These are phyloP conservation scores for Plasmodium billcollinsi DNA, from an alignment of 169 alveolate genomes.

Conservation along the genomic window DNA sequence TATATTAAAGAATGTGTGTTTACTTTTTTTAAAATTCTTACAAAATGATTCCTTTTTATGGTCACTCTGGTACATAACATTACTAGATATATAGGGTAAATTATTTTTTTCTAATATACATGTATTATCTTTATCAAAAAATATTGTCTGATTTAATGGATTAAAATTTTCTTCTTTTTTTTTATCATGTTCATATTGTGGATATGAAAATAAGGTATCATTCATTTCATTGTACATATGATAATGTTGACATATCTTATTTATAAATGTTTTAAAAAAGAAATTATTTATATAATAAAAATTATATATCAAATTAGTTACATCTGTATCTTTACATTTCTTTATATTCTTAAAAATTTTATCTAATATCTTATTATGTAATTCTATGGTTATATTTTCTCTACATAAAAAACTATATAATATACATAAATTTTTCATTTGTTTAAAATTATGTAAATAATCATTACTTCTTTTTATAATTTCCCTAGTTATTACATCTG, in stretches of 20 bases:
- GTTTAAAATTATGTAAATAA: conserved; percentile 61
- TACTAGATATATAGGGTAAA: too few species aligned
- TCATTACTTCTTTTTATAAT: conserved; percentile 37
- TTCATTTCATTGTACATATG: too few species aligned
- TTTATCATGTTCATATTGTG: background rate
- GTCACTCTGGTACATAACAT: too few species aligned
- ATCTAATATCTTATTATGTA: conserved; percentile 32
- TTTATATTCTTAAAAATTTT: conserved; percentile 28
- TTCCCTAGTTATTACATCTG: conserved; percentile 8
- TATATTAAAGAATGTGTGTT: conserved; percentile 18
- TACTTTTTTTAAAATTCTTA: too few species aligned
- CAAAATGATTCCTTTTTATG: too few species aligned
- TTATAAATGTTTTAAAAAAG: conserved; percentile 51
- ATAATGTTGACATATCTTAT: conserved; percentile 32
- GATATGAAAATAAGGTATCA: too few species aligned
- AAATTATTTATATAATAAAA: conserved; percentile 61
- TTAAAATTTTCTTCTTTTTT: background rate
- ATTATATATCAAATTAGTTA: conserved; percentile 51
- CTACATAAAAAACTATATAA: conserved; percentile 63
- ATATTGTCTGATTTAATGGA: background rate
- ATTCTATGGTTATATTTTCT: conserved; percentile 43
- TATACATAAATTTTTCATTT: conserved; percentile 54
- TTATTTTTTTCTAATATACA: too few species aligned
- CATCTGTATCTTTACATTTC: conserved; percentile 60
- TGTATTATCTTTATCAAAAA: too few species aligned